These are phyloP conservation scores for Asterella californica DNA, from an alignment of 225 moss, liverwort and hornwort species.

Conservation along the genomic window DNA sequence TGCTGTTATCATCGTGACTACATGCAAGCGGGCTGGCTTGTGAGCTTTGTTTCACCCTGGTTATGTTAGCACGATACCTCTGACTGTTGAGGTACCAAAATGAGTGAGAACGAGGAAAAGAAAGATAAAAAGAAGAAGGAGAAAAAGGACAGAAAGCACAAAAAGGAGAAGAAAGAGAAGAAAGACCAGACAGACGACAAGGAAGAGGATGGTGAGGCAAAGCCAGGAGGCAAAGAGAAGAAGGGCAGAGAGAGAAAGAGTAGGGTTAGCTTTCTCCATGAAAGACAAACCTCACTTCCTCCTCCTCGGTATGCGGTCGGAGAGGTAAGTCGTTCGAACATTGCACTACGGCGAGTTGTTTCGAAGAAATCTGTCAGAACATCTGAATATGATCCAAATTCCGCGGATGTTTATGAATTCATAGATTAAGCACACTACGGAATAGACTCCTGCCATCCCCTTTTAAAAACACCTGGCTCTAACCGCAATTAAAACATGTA, in stretches of 20 bases:
- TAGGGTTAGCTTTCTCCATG: constrained; percentile 38
- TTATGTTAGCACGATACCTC: neutral
- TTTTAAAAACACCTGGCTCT: neutral
- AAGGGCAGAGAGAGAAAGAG: constrained; percentile 29
- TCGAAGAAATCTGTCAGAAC: neutral
- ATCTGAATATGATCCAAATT: neutral
- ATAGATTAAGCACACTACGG: neutral
- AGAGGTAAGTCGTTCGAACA: constrained; percentile 18
- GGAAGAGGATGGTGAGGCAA: constrained; percentile 9
- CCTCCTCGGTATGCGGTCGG: constrained; percentile 40
- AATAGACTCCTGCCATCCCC: too few species aligned
- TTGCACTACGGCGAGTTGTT: neutral
- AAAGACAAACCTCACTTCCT: constrained; percentile 36
- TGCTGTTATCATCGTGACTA: neutral
- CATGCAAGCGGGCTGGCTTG: neutral
- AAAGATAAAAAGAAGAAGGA: constrained; percentile 22
- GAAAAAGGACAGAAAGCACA: neutral
- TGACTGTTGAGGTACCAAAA: neutral
- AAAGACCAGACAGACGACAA: constrained; percentile 2
- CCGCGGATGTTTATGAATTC: neutral
- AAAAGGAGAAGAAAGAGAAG: constrained; percentile 12
- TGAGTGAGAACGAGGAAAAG: constrained; percentile 11
- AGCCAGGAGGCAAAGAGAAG: constrained; percentile 15
- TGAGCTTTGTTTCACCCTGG: neutral
- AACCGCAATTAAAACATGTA: neutral